phyloP scores from a whole-genome alignment of 345 rosid genomes.

The Excoecaria agallocha region DNA sequence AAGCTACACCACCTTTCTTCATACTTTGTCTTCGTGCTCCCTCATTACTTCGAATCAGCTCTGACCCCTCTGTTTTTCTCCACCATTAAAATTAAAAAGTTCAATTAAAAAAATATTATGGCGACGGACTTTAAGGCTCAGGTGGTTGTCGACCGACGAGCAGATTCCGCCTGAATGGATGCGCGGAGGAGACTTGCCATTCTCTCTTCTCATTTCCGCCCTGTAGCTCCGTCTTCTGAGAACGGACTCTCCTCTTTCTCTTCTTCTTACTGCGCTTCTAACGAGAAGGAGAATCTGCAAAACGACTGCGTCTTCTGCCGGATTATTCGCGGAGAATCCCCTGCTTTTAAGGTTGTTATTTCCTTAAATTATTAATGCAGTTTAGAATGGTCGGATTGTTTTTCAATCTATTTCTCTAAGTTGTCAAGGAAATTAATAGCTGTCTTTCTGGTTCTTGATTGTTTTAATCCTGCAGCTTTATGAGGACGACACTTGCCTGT shows the following conservation, averaged over 20 bases:
- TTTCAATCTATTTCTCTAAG: no score
- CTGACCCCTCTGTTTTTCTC: no score
- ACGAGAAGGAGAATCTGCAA: slow-evolving; percentile 3
- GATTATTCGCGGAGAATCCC: slow-evolving; percentile 72
- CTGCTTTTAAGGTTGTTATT: slow-evolving; percentile 57
- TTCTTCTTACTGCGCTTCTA: slow-evolving; percentile 34
- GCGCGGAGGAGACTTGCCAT: slow-evolving; percentile 57
- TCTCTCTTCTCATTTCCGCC: slow-evolving; percentile 60
- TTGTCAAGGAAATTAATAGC: no score
- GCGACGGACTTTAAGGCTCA: neutral
- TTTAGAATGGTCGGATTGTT: no score
- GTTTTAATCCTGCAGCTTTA: slow-evolving; percentile 52
- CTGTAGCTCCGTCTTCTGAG: slow-evolving; percentile 16
- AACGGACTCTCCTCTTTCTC: slow-evolving; percentile 23
- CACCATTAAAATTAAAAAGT: no score
- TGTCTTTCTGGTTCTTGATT: no score
- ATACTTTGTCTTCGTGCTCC: neutral
- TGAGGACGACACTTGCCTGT: slow-evolving; percentile 84
- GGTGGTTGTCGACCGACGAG: neutral
- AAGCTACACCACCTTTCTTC: neutral
- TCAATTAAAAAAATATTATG: neutral
- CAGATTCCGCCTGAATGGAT: slow-evolving; percentile 34
- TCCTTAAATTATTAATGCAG: neutral
- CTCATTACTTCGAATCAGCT: no score
- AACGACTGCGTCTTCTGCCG: slow-evolving; percentile 79